phyloP scores from a whole-genome alignment of 768 basidiomycete species.

The Neoboletus brunneissimus region DNA sequence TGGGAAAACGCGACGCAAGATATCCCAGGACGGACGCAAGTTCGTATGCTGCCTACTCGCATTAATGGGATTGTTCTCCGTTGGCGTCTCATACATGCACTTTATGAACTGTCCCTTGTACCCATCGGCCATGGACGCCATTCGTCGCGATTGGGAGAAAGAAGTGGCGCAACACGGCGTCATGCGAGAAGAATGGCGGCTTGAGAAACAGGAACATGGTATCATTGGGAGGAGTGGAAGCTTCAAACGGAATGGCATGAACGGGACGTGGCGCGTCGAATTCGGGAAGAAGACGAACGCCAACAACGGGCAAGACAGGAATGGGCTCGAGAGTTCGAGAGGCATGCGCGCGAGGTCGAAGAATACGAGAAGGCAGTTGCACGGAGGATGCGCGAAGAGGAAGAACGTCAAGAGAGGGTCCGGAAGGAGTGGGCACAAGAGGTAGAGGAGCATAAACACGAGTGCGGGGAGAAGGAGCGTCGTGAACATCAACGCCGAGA shows the following conservation, averaged over 20 bases:
- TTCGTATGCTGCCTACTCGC: neutral
- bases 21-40: neutral
- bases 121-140: conserved; percentile 3
- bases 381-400: neutral
- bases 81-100: neutral
- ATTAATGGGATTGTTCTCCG: neutral
- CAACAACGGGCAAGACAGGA: conserved; percentile 4
- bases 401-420: too few species aligned
- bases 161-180: neutral
- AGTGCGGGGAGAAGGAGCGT: conserved; percentile 12
- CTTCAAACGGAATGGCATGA: neutral
- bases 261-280: neutral
- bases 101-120: conserved; percentile 9
- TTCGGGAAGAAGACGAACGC: neutral
- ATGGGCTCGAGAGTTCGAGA: conserved; percentile 6
- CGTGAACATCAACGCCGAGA: conserved; percentile 8
- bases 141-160: conserved; percentile 12
- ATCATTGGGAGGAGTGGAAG: neutral
- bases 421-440: conserved; percentile 4
- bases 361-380: neutral
- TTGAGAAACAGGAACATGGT: conserved; percentile 4
- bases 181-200: conserved; percentile 4
- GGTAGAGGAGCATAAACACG: neutral
- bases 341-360: neutral
- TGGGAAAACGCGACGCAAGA: neutral